Conservation (phyloP, 352 stramenopile species). For the Globisporangium paroecandrum region DNA sequence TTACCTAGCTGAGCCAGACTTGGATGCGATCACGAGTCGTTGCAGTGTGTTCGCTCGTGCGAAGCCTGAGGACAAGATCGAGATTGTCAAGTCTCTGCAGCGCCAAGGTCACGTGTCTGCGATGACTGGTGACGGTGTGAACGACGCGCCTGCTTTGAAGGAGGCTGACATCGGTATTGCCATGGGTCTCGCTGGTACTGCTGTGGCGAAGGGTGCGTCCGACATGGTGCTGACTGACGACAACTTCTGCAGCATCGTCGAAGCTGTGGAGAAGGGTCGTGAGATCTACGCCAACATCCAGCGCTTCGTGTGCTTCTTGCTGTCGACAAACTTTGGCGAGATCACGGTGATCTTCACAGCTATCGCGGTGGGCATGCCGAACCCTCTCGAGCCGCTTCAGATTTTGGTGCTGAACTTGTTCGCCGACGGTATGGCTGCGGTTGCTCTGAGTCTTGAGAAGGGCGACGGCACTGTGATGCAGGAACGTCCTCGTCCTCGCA, state of each 20-base stretch:
- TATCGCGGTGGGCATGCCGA: conserved; percentile 66
- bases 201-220: conserved; percentile 96
- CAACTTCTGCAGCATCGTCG: conserved; percentile 97
- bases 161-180: conserved; percentile 93
- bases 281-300: conserved; percentile 97
- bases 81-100: conserved; percentile 93
- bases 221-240: conserved; percentile 98
- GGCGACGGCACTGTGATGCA: conserved; percentile 68
- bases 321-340: conserved; percentile 96
- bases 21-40: conserved; percentile 83
- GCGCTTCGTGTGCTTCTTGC: conserved; percentile 97
- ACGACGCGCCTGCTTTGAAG: conserved; percentile 97
- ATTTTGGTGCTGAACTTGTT: conserved; percentile 99
- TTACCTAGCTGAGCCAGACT: conserved; percentile 57
- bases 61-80: conserved; percentile 94
- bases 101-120: conserved; percentile 79
- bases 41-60: conserved; percentile 92
- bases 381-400: conserved; percentile 93
- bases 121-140: conserved; percentile 98
- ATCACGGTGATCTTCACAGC: conserved; percentile 83
- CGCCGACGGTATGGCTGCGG: conserved; percentile 88
- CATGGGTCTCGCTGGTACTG: conserved; percentile 97
- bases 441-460: conserved; percentile 71
- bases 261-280: conserved; percentile 94
- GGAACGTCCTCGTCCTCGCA: conserved; percentile 45